Evolutionary conservation across 1,284 basidiomycete species (phyloP).

Genomic region (Thecaphora thlaspeos): DNA sequence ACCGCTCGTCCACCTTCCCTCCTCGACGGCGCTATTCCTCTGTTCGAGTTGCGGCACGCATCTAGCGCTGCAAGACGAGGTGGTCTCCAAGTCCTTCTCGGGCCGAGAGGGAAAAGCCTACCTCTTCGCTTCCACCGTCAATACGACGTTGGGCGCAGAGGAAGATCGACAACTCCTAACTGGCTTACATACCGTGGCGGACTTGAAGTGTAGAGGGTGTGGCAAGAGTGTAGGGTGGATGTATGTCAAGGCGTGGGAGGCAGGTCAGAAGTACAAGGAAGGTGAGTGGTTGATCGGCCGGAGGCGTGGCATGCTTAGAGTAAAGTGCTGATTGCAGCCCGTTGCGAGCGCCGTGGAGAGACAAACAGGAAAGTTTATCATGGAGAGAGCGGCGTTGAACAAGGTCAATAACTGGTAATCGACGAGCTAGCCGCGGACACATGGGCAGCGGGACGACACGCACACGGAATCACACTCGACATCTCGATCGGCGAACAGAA

Average conservation of each 20-base stretch:
- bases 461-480: too few species aligned
- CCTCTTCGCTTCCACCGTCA: slow-evolving; percentile 74
- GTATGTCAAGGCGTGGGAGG: slow-evolving; percentile 76
- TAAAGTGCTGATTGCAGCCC: slow-evolving; percentile 2
- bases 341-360: too few species aligned
- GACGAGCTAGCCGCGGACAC: slow-evolving; percentile 26
- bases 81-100: slow-evolving; percentile 80
- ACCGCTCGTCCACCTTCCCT: too few species aligned
- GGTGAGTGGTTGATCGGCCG: slow-evolving; percentile 60
- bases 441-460: too few species aligned
- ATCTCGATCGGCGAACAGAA: too few species aligned
- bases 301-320: neutral
- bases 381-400: slow-evolving; percentile 74
- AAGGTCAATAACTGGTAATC: slow-evolving; percentile 76
- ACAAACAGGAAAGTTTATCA: slow-evolving; percentile 68
- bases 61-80: slow-evolving; percentile 66
- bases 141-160: slow-evolving; percentile 70
- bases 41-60: slow-evolving; percentile 48
- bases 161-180: slow-evolving; percentile 77
- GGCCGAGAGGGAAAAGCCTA: slow-evolving; percentile 80
- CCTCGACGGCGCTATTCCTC: slow-evolving; percentile 44
- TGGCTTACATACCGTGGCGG: slow-evolving; percentile 75
- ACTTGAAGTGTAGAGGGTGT: slow-evolving; percentile 75
- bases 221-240: slow-evolving; percentile 77
- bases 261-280: slow-evolving; percentile 83